Evolutionary conservation across 345 rosid species (phyloP), one percentile per base, ranked within the genome.

Genomic region (Pistacia integerrima): DNA sequence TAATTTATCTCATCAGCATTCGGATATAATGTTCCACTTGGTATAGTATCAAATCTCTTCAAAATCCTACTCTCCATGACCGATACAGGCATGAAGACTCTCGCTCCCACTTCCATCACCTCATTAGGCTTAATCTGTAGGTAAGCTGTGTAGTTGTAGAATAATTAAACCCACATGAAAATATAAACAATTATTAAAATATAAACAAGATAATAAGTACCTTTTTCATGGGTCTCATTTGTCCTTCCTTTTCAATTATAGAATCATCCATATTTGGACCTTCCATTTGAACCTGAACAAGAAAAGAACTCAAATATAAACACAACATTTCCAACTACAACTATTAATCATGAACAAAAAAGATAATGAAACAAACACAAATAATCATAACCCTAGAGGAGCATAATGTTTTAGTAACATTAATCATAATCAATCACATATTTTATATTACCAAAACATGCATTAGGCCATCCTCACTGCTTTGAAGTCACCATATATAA

Each of bases 1-100:
- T 93, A 94, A 4, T 84, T 81, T 41, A 94, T 94, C 87, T 94
- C 98, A 72, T 94, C 98, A 10, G 96, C 97, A 83, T 94, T 94
- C 51, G 97, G 97, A 84, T 88, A 73, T 60, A 93, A 87, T 49
- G 97, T 94, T 76, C 97, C 97, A 69, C 95, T 91, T 18, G 98
- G 98, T 77, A 94, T 93, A 56, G 89, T 86, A 66, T 90, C 97
- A 52, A 81, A 93, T 81, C 98, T 90, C 91, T 77, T 91, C 58
- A 93, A 85, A 64, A 94, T 85, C 77, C 89, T 88, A 51, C 85
- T 80, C 83, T 93, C 98, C 5, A 93, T 86, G 8, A 91, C 76
- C 2, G 97, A 94, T 17, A 94, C 97, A 0, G 97, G 95, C 17
- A 94, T 64, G 82, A 67, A 81, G 69, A 94, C 70, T 76, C 87